phyloP scores from a whole-genome alignment of 2,329 filamentous ascomycete genomes.

The Trichocomaceae sp. region DNA sequence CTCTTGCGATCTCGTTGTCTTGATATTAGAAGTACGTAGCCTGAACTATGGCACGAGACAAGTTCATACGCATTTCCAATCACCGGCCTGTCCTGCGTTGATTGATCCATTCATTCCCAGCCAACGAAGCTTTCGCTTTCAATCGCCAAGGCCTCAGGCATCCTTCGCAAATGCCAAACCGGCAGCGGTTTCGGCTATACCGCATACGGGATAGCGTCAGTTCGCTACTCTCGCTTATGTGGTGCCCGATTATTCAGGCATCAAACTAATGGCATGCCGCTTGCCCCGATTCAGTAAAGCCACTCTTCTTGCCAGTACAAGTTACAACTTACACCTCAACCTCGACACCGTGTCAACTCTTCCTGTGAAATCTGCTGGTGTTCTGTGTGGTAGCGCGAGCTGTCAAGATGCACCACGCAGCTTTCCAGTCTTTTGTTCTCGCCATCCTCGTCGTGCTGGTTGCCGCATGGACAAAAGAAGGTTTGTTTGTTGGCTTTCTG shows the following conservation, averaged over 20 bases:
- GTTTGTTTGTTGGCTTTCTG: slow-evolving; percentile 37
- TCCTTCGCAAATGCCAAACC: no score
- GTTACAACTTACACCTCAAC: not conserved
- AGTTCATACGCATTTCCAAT: no score
- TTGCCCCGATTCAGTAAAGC: not conserved
- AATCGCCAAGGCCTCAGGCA: no score
- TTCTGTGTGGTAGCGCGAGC: not conserved
- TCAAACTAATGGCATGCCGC: not conserved
- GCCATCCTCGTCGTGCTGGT: slow-evolving; percentile 61
- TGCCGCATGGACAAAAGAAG: slow-evolving; percentile 81
- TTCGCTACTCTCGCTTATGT: not conserved
- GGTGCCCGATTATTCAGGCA: not conserved
- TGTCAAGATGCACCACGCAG: slow-evolving; percentile 61
- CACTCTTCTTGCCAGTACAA: not conserved
- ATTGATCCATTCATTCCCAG: not conserved
- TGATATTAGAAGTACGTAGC: no score
- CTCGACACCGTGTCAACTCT: not conserved
- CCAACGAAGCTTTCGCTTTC: not conserved
- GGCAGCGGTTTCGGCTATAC: not conserved
- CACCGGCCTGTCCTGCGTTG: no score
- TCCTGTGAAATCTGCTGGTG: not conserved
- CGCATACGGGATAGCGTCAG: slow-evolving; percentile 13
- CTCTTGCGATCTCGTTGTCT: no score
- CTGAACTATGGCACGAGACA: no score
- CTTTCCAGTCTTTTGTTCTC: slow-evolving; percentile 60